Evolutionary conservation across 192 early-diverging fungal genomes (phyloP), one percentile per base, ranked within the genome.

Genomic region (Backusella morwellensis): DNA sequence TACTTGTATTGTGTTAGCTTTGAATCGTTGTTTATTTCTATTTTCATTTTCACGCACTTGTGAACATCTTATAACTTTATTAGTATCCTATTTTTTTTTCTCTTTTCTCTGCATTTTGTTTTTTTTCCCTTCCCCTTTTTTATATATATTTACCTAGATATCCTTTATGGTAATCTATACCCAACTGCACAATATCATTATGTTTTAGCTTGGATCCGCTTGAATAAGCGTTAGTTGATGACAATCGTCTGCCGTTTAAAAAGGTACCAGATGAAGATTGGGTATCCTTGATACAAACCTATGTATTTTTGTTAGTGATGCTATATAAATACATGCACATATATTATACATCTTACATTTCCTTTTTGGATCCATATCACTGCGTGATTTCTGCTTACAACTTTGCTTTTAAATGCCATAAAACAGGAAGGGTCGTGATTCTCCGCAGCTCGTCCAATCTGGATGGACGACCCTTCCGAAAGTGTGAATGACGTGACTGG

Each of bases 241-340:
- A 92, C 12, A 99, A 83, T 34, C 97, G 85, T 83, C 94, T 90
- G 82, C 97, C 93, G 86, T 99, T 99, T 41, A 99, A 83, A 79
- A 98, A 98, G 9, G 98, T 99, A n/a, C 98, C 98, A 35, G 97
- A 98, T 4, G 97, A 99, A 23, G 94, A 96, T 73, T 95, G 96
- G 40, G 95, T 96, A 84, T 99, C 98, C 75, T 92, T 91, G 77
- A 98, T 93, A 77, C 85, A 98, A 67, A 99, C 90, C 95, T 97
- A 76, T 6, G 23, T 15, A 1, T 40, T 17, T 32, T 40, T 40
- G 19, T 36, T 40, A 40, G 23, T 41, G 47, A 19, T 21, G 19
- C 1, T 17, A 21, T 23, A 63, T 63, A 63, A 26, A 59, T 23
- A 59, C 5, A 59, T 59, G 23, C 11, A 23, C 23, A 6, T 59